Conservation (phyloP, 108 stramenopile genomes). For the Cyclotella choctawhatcheeana region DNA sequence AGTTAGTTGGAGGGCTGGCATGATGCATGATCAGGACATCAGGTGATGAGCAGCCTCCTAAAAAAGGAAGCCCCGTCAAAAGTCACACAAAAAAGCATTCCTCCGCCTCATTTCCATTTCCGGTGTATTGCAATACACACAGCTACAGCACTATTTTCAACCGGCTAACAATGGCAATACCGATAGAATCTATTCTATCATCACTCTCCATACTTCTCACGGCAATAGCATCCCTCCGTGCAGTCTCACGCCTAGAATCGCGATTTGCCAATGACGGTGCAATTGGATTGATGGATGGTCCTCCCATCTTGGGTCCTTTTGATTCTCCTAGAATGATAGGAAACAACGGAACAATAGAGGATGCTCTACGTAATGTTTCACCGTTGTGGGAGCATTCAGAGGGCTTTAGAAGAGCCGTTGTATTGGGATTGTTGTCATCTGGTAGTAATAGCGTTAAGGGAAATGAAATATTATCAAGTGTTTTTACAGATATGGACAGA, state of each 20-base stretch:
- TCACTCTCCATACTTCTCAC: slow-evolving; percentile 32
- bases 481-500: slow-evolving; percentile 26
- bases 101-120: no score
- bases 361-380: slow-evolving; percentile 27
- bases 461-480: not conserved
- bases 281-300: slow-evolving; percentile 82
- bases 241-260: slow-evolving; percentile 60
- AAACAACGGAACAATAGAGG: not conserved
- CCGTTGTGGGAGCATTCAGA: slow-evolving; percentile 72
- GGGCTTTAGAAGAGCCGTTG: slow-evolving; percentile 66
- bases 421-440: slow-evolving; percentile 50
- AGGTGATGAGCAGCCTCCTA: no score
- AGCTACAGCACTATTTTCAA: no score
- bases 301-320: slow-evolving; percentile 56
- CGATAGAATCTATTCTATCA: slow-evolving; percentile 35
- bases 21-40: no score
- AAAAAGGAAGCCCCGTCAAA: no score
- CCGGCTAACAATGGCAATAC: not conserved
- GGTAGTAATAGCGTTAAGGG: slow-evolving; percentile 3
- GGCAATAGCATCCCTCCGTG: slow-evolving; percentile 70
- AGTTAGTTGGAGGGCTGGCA: no score
- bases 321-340: not conserved
- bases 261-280: slow-evolving; percentile 55
- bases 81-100: no score
- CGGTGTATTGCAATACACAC: no score